Percentiles rank a stretch among this genome's conserved stretches.
Evolutionary conservation across 2,329 filamentous ascomycete species (phyloP).

Genomic region (Neofusicoccum laricinum): DNA sequence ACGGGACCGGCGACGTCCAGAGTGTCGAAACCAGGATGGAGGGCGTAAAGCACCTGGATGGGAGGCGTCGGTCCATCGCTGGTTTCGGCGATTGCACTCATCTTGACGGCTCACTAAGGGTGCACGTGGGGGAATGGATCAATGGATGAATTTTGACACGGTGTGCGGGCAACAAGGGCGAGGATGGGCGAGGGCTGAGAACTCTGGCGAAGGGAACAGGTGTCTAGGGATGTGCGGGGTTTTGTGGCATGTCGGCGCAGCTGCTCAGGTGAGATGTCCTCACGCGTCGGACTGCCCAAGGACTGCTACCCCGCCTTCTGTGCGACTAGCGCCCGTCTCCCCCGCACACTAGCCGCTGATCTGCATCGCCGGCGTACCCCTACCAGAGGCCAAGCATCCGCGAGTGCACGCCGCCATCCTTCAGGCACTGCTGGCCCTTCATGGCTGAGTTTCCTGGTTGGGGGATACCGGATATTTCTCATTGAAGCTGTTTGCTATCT

Average conservation of each 20-base stretch:
- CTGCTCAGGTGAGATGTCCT: background rate
- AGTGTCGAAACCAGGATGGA: constrained; percentile 56
- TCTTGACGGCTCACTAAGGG: constrained; percentile 28
- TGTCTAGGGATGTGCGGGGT: constrained; percentile 1
- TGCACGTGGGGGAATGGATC: background rate
- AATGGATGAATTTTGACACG: background rate
- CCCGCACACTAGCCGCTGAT: constrained; percentile 5
- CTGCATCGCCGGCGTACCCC: background rate
- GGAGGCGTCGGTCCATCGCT: constrained; percentile 36
- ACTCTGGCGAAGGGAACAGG: background rate
- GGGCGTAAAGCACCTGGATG: constrained; percentile 60
- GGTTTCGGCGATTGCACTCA: constrained; percentile 46
- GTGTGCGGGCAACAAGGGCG: background rate
- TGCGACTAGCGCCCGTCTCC: background rate
- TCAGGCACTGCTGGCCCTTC: background rate
- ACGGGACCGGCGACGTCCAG: constrained; percentile 58
- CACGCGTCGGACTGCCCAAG: background rate
- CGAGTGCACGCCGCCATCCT: too few species aligned
- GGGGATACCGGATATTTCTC: too few species aligned
- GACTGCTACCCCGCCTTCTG: background rate
- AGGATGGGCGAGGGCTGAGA: background rate
- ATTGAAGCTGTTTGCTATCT: background rate
- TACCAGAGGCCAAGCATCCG: background rate
- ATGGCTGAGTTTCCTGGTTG: too few species aligned
- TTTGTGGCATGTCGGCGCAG: constrained; percentile 9